phyloP scores from a whole-genome alignment of 768 basidiomycete genomes.

The Agrocybe praecox region DNA sequence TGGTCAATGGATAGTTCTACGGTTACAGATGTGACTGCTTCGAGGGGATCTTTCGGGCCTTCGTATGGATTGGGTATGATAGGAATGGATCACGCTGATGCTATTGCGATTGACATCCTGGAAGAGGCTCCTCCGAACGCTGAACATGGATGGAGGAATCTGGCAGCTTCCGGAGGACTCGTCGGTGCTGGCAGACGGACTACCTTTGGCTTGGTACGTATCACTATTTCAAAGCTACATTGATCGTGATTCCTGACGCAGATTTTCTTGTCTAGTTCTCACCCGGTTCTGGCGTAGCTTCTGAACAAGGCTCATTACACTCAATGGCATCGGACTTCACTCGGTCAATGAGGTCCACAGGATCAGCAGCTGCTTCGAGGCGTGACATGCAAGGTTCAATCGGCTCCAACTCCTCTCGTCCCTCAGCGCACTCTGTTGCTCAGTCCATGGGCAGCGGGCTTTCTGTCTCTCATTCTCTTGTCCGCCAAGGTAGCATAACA shows the following conservation, averaged over 20 bases:
- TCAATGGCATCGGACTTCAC: constrained; percentile 62
- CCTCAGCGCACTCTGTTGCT: constrained; percentile 45
- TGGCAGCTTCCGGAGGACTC: constrained; percentile 39
- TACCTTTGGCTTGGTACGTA: constrained; percentile 67
- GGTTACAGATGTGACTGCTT: constrained; percentile 16
- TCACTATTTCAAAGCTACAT: no score
- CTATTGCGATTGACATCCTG: constrained; percentile 57
- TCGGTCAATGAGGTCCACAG: constrained; percentile 50
- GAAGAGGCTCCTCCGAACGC: constrained; percentile 73
- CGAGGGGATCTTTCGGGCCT: constrained; percentile 5
- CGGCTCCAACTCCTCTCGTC: constrained; percentile 59
- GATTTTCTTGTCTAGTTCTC: constrained; percentile 35
- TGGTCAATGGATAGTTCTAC: constrained; percentile 24
- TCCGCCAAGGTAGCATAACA: constrained; percentile 55
- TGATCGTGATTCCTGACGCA: no score
- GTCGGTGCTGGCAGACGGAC: constrained; percentile 41
- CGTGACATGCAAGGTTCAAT: constrained; percentile 42
- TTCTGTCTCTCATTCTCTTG: constrained; percentile 38
- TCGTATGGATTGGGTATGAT: constrained; percentile 2
- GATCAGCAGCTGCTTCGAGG: constrained; percentile 54
- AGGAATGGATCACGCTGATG: constrained; percentile 19
- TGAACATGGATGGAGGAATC: constrained; percentile 59
- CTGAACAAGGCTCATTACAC: constrained; percentile 67
- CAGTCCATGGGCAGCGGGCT: constrained; percentile 13
- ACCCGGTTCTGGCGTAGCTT: constrained; percentile 43